phyloP scores from a whole-genome alignment of 2,329 filamentous ascomycete species.

The Metarhizium humberi region DNA sequence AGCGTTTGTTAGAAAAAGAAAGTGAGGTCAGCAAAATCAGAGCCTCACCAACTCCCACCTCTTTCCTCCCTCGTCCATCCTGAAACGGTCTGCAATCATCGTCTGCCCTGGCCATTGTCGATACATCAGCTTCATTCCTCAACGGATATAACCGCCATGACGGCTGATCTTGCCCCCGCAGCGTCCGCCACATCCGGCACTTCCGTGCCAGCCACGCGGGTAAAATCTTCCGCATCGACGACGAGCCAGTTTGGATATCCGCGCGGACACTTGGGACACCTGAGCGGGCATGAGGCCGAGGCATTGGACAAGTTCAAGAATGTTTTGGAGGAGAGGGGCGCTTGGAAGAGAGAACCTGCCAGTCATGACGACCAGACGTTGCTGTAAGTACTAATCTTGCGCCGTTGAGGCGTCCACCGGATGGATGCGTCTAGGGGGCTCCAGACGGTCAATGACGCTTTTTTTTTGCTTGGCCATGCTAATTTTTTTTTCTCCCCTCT shows the following conservation, averaged over 20 bases:
- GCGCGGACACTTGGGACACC: slow-evolving; percentile 70
- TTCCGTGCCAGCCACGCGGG: slow-evolving; percentile 14
- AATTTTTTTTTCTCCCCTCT: too few species aligned
- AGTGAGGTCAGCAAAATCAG: too few species aligned
- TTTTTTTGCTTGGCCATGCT: too few species aligned
- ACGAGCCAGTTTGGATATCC: slow-evolving; percentile 48
- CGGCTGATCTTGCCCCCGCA: slow-evolving; percentile 13
- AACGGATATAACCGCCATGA: slow-evolving; percentile 11
- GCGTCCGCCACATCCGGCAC: slow-evolving; percentile 12
- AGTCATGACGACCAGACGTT: slow-evolving; percentile 68
- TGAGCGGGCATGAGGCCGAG: slow-evolving; percentile 58
- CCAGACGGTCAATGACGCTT: too few species aligned
- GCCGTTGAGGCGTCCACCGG: neutral
- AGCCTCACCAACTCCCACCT: neutral
- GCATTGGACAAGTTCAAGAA: slow-evolving; percentile 65
- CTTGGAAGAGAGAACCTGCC: slow-evolving; percentile 47
- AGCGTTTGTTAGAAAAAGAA: neutral
- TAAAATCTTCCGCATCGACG: slow-evolving; percentile 20
- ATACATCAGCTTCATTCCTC: neutral
- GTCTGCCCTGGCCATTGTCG: neutral
- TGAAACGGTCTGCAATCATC: neutral
- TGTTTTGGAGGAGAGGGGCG: slow-evolving; percentile 53
- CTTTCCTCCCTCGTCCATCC: neutral
- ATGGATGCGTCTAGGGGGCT: too few species aligned
- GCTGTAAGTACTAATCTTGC: slow-evolving; percentile 40